phyloP scores from a whole-genome alignment of 352 stramenopile species.

The Phytophthora foliorum region DNA sequence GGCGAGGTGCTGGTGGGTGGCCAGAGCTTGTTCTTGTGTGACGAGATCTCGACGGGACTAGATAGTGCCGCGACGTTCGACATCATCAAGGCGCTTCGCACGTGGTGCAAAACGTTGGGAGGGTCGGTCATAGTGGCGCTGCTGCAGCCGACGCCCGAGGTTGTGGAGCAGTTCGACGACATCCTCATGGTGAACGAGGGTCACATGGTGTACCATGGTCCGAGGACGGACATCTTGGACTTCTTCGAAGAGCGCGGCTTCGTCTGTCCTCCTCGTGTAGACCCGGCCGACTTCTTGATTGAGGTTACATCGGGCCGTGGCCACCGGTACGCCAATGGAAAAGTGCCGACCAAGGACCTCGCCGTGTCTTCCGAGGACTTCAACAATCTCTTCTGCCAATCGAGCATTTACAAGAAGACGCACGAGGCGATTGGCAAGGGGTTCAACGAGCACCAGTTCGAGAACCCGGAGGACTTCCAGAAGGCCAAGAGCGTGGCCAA shows the following conservation, averaged over 20 bases:
- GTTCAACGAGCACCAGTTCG: conserved; percentile 66
- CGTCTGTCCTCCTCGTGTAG: conserved; percentile 68
- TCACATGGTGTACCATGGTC: conserved; percentile 94
- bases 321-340: conserved; percentile 54
- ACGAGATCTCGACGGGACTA: too few relatives aligned
- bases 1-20: conserved; percentile 20
- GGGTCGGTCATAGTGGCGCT: conserved; percentile 51
- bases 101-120: conserved; percentile 48
- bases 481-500: conserved; percentile 62
- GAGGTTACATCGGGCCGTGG: conserved; percentile 74
- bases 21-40: too few relatives aligned
- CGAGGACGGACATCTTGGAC: conserved; percentile 64
- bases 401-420: conserved; percentile 63
- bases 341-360: conserved; percentile 38
- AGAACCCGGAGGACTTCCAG: conserved; percentile 59
- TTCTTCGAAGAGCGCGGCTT: conserved; percentile 94
- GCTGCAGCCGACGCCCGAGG: conserved; percentile 84
- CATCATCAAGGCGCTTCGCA: conserved; percentile 7
- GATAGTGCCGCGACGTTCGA: too few relatives aligned
- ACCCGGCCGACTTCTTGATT: conserved; percentile 80
- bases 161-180: conserved; percentile 97
- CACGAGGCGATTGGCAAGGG: conserved; percentile 52
- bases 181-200: conserved; percentile 95
- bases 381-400: conserved; percentile 66
- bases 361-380: conserved; percentile 56